Evolutionary conservation across 805 yeast genomes (phyloP), one percentile per base, ranked within the genome.

Genomic region (Blastobotrys parvus): DNA sequence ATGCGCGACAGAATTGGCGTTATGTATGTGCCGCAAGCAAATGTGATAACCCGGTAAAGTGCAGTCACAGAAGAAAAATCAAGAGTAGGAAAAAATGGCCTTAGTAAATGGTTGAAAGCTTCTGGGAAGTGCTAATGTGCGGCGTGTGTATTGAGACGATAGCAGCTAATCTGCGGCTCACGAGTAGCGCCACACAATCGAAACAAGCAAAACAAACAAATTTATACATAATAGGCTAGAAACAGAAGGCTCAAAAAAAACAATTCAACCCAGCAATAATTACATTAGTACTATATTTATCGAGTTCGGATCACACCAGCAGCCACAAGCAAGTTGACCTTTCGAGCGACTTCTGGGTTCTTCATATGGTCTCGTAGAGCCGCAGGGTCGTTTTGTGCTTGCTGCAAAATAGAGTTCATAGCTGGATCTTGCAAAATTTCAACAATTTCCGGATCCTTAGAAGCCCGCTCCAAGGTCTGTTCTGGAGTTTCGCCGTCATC

Each of bases 291-390:
- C 29, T 25, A 8, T 25, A 25, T 25, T 25, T 63, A 81, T 60
- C 95, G 80, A 25, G 95, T 87, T 62, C 95, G 82, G 58, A 92
- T 89, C 44, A 92, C 84, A 63, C 99, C 99, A 16, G 97, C 96
- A 44, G 97, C 95, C 62, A 89, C 82, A 64, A 92, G 75, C 55
- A 83, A 74, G 64, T 83, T 82, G 56, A 92, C 80, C 77, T 92
- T 92, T 64, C 80, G 81, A 59, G 80, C 77, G 40, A 92, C 84
- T 48, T 80, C 94, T 33, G 98, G 97, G 67, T 92, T 92, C 72
- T 78, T 84, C 96, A 92, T 88, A 68, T 92, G 98, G 57, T 90
- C 97, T 62, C 85, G 94, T 55, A 92, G 74, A 43, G 97, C 97
- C 36, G 95, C 95, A 40, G 98, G 98, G 62, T 92, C 84, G 47